phyloP scores from a whole-genome alignment of 176 grass and related monocot genomes.

The Bonia amplexicaulis region DNA sequence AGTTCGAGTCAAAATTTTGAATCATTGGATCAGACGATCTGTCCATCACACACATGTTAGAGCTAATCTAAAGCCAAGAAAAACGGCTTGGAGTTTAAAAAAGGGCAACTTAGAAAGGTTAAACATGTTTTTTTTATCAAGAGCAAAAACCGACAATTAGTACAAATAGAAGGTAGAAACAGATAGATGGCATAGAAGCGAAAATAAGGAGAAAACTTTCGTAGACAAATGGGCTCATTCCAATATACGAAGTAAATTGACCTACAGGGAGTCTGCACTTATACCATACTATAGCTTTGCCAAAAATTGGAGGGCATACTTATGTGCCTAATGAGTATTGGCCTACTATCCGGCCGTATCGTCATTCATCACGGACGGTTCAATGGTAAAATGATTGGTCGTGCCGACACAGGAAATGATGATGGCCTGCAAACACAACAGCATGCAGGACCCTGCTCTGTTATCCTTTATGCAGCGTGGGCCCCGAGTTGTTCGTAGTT shows the following conservation, averaged over 20 bases:
- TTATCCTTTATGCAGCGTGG: background rate
- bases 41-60: no score
- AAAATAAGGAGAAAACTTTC: background rate
- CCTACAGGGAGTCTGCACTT: no score
- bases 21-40: no score
- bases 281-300: background rate
- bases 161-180: background rate
- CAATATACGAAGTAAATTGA: background rate
- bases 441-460: background rate
- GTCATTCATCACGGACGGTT: background rate
- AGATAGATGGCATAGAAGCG: background rate
- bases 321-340: no score
- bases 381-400: slow-evolving; percentile 36
- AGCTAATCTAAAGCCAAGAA: no score
- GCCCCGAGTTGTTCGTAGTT: background rate
- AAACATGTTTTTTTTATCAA: background rate
- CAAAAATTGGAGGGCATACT: background rate
- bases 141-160: background rate
- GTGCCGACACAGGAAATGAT: slow-evolving; percentile 1
- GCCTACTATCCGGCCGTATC: background rate
- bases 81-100: no score
- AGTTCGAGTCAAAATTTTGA: no score
- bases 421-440: background rate
- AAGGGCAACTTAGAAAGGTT: no score
- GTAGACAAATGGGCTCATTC: background rate